Conservation (phyloP, 2,329 filamentous ascomycete genomes). For the Beauveria varroae region DNA sequence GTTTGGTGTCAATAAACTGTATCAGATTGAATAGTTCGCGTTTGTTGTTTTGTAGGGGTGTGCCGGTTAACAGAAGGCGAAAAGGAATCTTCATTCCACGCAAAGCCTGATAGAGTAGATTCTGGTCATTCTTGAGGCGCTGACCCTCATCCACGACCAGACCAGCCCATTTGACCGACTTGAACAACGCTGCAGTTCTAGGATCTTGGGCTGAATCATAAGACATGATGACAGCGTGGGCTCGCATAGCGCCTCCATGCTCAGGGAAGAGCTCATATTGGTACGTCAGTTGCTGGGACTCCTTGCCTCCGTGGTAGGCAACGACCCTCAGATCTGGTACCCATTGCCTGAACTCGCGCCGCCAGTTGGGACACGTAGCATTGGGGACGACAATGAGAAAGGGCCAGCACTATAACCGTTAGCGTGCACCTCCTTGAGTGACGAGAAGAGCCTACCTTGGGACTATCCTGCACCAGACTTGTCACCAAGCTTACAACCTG, state of each 20-base stretch:
- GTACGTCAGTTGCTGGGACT: slow-evolving; percentile 68
- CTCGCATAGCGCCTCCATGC: slow-evolving; percentile 60
- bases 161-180: slow-evolving; percentile 71
- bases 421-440: neutral
- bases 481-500: slow-evolving; percentile 81
- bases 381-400: slow-evolving; percentile 93
- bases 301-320: slow-evolving; percentile 78
- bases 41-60: slow-evolving; percentile 91
- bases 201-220: slow-evolving; percentile 83
- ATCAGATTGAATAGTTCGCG: slow-evolving; percentile 93
- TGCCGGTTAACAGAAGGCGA: slow-evolving; percentile 80
- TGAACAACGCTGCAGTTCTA: slow-evolving; percentile 58
- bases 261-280: slow-evolving; percentile 79
- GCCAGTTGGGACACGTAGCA: slow-evolving; percentile 95
- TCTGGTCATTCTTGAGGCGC: slow-evolving; percentile 87
- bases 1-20: slow-evolving; percentile 74
- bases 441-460: slow-evolving; percentile 30
- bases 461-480: slow-evolving; percentile 58
- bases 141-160: slow-evolving; percentile 94
- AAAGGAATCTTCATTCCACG: slow-evolving; percentile 70
- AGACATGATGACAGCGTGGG: slow-evolving; percentile 89
- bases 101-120: slow-evolving; percentile 69
- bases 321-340: slow-evolving; percentile 78
- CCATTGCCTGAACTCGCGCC: slow-evolving; percentile 92
- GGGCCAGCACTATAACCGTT: slow-evolving; percentile 59